Percentiles rank a stretch among this genome's conserved stretches.
Conservation (phyloP, 345 rosid genomes). For the Eucalyptus globulus region DNA sequence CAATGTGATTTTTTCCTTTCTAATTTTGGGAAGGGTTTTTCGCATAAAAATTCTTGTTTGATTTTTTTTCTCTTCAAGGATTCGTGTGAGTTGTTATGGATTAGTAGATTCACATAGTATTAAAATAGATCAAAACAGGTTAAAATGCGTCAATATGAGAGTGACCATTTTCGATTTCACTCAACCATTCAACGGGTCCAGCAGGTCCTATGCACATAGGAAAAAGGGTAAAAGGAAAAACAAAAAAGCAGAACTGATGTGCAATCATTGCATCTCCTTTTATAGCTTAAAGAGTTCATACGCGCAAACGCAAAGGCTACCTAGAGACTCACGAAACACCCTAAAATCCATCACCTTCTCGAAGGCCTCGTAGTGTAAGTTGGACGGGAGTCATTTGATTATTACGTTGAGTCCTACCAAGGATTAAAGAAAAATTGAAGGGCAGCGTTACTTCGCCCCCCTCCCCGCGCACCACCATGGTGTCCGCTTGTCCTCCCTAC, state of each 20-base stretch:
- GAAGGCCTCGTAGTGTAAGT: neutral
- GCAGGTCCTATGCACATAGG: neutral
- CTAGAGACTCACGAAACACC: neutral
- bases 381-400: neutral
- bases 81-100: rapidly evolving
- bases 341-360: neutral
- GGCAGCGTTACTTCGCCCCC: neutral
- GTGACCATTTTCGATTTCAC: rapidly evolving
- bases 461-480: neutral
- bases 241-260: neutral
- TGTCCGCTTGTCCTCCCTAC: neutral
- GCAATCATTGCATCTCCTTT: neutral
- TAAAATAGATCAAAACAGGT: rapidly evolving
- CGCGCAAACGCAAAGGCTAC: neutral
- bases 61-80: too few species aligned
- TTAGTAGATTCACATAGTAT: too few species aligned
- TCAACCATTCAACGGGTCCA: rapidly evolving
- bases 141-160: too few species aligned
- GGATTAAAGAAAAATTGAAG: too few species aligned
- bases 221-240: neutral
- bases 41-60: too few species aligned
- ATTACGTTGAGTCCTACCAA: neutral
- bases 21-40: too few species aligned
- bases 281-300: too few species aligned
- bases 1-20: too few species aligned